These are phyloP conservation scores for Cadophora sp. DNA, from an alignment of 2,329 filamentous ascomycete species.

Conservation along the genomic window DNA sequence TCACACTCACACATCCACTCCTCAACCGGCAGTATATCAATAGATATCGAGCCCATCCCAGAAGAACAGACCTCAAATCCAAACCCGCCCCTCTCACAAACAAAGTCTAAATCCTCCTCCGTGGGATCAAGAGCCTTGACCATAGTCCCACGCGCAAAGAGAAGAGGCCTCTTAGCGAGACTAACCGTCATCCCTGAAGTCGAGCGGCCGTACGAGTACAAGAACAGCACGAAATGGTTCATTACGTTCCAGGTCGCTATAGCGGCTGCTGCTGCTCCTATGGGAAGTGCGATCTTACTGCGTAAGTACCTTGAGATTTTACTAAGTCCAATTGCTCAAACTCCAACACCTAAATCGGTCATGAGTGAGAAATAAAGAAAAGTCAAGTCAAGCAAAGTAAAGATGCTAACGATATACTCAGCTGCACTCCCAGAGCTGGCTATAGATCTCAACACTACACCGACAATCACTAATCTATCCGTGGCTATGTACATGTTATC, in stretches of 20 bases:
- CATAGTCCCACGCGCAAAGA: conserved; percentile 55
- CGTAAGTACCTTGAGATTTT: too few relatives aligned
- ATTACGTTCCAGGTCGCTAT: conserved; percentile 80
- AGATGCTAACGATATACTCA: conserved; percentile 45
- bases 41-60: conserved; percentile 31
- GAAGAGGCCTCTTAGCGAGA: conserved; percentile 75
- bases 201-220: conserved; percentile 76
- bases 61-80: conserved; percentile 15
- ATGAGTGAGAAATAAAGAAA: neutral
- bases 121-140: conserved; percentile 48
- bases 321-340: neutral
- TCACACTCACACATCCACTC: conserved; percentile 33
- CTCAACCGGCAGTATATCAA: conserved; percentile 32
- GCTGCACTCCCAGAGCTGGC: conserved; percentile 73
- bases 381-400: too few relatives aligned
- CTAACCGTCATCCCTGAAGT: conserved; percentile 81
- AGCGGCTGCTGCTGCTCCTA: conserved; percentile 78
- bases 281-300: conserved; percentile 82
- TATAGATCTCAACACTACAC: conserved; percentile 63
- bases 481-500: conserved; percentile 79
- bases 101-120: conserved; percentile 50
- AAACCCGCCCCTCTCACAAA: conserved; percentile 9
- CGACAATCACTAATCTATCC: conserved; percentile 75
- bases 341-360: too few relatives aligned
- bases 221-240: conserved; percentile 79